phyloP scores from a whole-genome alignment of 2,329 filamentous ascomycete genomes.

The Pseudogymnoascus sp. region DNA sequence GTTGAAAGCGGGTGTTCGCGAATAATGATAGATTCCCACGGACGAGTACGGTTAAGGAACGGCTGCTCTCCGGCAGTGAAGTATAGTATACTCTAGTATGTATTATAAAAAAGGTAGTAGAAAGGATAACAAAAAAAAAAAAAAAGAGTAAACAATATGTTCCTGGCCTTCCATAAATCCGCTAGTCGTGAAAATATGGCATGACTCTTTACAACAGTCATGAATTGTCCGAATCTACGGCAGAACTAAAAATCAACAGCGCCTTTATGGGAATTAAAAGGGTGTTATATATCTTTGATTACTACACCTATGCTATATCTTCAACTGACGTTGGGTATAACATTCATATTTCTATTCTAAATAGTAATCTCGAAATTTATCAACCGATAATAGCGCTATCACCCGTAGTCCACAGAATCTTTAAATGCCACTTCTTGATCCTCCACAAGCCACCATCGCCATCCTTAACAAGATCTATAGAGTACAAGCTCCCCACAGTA shows the following conservation, averaged over 20 bases:
- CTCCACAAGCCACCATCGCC: slow-evolving; percentile 28
- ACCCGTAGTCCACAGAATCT: slow-evolving; percentile 27
- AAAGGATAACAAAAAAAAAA: not conserved
- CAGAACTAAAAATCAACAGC: not conserved
- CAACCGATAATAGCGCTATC: slow-evolving; percentile 14
- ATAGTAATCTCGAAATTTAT: not conserved
- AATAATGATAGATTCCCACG: slow-evolving; percentile 4
- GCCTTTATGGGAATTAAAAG: not conserved
- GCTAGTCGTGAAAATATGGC: too few relatives aligned
- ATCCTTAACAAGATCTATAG: slow-evolving; percentile 26
- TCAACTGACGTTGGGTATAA: not conserved
- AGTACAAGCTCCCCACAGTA: slow-evolving; percentile 25
- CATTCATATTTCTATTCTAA: not conserved
- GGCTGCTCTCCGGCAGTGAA: not conserved
- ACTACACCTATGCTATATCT: not conserved
- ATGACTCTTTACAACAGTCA: not conserved
- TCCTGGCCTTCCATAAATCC: not conserved
- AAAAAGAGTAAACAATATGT: not conserved
- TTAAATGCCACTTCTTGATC: slow-evolving; percentile 25
- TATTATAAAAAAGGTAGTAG: not conserved
- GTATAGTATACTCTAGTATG: not conserved
- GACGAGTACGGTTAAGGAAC: not conserved
- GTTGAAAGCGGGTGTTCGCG: not conserved
- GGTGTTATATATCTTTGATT: not conserved
- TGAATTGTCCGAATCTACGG: not conserved